Conservation (phyloP, 371 early-diverging fungal genomes). For the Rhizopus microsporus region DNA sequence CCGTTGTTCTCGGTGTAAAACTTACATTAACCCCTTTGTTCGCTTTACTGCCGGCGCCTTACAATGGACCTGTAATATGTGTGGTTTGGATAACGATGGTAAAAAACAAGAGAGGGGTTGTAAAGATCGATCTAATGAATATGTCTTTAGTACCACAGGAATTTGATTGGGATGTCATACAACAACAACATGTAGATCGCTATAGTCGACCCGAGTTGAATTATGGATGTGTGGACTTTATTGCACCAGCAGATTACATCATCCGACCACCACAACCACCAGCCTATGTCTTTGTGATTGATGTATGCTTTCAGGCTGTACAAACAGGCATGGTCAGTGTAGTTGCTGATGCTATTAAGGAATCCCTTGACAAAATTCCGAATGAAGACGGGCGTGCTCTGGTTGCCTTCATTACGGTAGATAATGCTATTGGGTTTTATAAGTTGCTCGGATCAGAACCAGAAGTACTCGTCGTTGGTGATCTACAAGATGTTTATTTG, state of each 20-base stretch:
- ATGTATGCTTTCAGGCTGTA: constrained; percentile 72
- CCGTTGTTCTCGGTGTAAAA: constrained; percentile 83
- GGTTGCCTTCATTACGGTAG: constrained; percentile 79
- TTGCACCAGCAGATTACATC: constrained; percentile 84
- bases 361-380: constrained; percentile 72
- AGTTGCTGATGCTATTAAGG: constrained; percentile 64
- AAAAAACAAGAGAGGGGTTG: constrained; percentile 4
- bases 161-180: constrained; percentile 77
- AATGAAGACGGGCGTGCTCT: constrained; percentile 77
- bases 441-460: constrained; percentile 74
- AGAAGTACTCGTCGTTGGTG: constrained; percentile 79
- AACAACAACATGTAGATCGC: constrained; percentile 67
- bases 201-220: constrained; percentile 75
- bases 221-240: constrained; percentile 74
- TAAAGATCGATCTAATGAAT: not conserved
- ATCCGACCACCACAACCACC: constrained; percentile 85
- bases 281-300: constrained; percentile 82
- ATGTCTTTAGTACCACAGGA: constrained; percentile 62
- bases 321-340: constrained; percentile 60
- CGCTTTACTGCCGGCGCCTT: constrained; percentile 77
- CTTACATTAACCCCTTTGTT: constrained; percentile 88
- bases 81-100: constrained; percentile 79
- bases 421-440: constrained; percentile 76
- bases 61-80: constrained; percentile 86
- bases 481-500: constrained; percentile 73